Base-by-base conservation (phyloP, 73 alveolate genomes). In the Tetrahymena thermophila region DNA sequence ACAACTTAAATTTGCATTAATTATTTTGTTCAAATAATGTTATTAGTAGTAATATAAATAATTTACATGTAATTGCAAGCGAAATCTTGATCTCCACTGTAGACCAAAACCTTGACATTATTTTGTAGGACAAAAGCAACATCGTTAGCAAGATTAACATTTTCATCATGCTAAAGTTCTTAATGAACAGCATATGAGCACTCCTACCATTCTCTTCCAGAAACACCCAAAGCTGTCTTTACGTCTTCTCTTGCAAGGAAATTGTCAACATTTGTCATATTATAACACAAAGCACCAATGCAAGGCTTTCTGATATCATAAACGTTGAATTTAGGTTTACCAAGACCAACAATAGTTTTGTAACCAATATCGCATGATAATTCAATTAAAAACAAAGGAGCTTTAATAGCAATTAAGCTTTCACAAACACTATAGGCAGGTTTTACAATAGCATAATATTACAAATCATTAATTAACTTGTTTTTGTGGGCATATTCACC, bases 51-150 rank as follows among this genome's bases (percentile, higher is more conserved):
- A 42, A 42, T 42, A n/a, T n/a, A n/a, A n/a, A n/a, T n/a, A 37
- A 55, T 96, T 28, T 97, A 97, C 94, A 97, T 94, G 96, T 97
- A 96, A 96, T 96, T 96, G 96, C 98, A 96, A 43, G 96, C 95
- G 95, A 96, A 96, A 71, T 96, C 98, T 93, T 96, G 94, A 57
- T 96, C 98, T 23, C 98, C 98, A 10, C 96, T 85, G 96, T 96
- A 96, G 94, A 96, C 98, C 5, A 96, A 96, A 55, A 96, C 95
- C 55, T 94, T 85, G 38, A 95, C 84, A 23, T 96, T 97, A 16
- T 44, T 94, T 84, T 95, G 94, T 8, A 95, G 94, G 11, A 96
- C 96, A 55, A 21, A 85, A 4, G 94, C 94, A 9, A 96, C 97
- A 94, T 96, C 93, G 19, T 97, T 94, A 43, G 98, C 97, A 17